phyloP scores from a whole-genome alignment of 768 basidiomycete species.

The Rhodotorula toruloides region DNA sequence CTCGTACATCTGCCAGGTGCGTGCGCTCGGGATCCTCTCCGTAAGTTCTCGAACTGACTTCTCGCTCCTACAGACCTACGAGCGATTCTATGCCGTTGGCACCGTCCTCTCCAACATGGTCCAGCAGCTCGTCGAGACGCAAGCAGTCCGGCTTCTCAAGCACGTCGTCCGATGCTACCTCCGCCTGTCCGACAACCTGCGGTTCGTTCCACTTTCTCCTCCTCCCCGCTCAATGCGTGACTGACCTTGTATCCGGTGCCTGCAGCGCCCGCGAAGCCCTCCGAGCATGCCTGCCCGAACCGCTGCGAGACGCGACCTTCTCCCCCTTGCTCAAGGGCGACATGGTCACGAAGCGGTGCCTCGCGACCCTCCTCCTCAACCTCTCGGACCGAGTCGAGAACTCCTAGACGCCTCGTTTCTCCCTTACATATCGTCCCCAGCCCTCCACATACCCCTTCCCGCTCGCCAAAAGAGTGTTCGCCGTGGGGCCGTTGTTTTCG shows the following conservation, averaged over 20 bases:
- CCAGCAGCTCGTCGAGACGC: conserved; percentile 92
- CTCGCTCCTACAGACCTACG: conserved; percentile 72
- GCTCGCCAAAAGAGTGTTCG: no score
- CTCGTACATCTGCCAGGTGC: conserved; percentile 98
- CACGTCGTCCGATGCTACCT: conserved; percentile 98
- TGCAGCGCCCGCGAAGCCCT: conserved; percentile 87
- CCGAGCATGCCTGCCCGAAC: conserved; percentile 90
- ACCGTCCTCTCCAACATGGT: conserved; percentile 99
- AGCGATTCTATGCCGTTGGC: conserved; percentile 97
- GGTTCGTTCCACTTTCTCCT: conserved; percentile 54
- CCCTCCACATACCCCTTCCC: no score
- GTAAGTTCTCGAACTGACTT: neutral
- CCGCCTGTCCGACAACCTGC: conserved; percentile 87
- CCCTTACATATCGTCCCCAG: no score
- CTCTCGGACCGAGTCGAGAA: conserved; percentile 49
- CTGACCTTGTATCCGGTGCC: neutral
- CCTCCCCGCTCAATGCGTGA: neutral
- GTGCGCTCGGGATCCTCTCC: conserved; percentile 62
- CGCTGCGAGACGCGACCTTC: conserved; percentile 89
- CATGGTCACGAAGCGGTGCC: conserved; percentile 93
- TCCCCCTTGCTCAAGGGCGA: conserved; percentile 89
- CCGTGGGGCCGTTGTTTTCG: no score
- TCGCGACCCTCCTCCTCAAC: conserved; percentile 83
- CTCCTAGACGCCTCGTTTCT: no score
- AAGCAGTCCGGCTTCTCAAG: conserved; percentile 90